phyloP scores from a whole-genome alignment of 2,329 filamentous ascomycete species.

The Aotearoamyces nothofagi region DNA sequence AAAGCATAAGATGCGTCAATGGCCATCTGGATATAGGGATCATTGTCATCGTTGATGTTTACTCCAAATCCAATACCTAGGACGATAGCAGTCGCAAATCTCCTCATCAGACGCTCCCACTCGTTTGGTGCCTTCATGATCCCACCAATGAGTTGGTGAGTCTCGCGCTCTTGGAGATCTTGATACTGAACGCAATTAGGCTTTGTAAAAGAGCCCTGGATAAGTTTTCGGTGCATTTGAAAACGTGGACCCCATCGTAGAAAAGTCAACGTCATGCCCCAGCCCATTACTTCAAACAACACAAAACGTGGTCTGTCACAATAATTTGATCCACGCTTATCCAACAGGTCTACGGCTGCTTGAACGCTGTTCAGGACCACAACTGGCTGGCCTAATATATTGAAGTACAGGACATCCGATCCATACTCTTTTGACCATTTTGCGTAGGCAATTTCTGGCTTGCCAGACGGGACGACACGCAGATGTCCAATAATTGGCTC shows the following conservation, averaged over 20 bases:
- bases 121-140: constrained; percentile 18
- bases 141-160: constrained; percentile 16
- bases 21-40: constrained; percentile 26
- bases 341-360: constrained; percentile 26
- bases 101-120: constrained; percentile 22
- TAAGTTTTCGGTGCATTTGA: constrained; percentile 26
- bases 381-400: constrained; percentile 17
- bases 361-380: constrained; percentile 28
- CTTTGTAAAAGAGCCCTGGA: constrained; percentile 28
- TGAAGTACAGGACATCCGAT: constrained; percentile 7
- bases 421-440: constrained; percentile 13
- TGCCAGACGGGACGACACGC: constrained; percentile 9
- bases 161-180: constrained; percentile 19
- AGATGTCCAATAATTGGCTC: constrained; percentile 14
- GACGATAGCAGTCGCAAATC: constrained; percentile 26
- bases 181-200: constrained; percentile 20
- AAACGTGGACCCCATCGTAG: constrained; percentile 26
- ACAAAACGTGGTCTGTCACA: constrained; percentile 28
- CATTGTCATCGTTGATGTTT: constrained; percentile 20
- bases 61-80: constrained; percentile 29
- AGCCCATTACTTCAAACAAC: constrained; percentile 18
- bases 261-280: constrained; percentile 30
- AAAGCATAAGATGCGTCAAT: constrained; percentile 14
- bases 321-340: constrained; percentile 28
- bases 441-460: constrained; percentile 11